Evolutionary conservation across 2,329 filamentous ascomycete genomes (phyloP), one percentile per base, ranked within the genome.

Genomic region (Penicillium sp.): DNA sequence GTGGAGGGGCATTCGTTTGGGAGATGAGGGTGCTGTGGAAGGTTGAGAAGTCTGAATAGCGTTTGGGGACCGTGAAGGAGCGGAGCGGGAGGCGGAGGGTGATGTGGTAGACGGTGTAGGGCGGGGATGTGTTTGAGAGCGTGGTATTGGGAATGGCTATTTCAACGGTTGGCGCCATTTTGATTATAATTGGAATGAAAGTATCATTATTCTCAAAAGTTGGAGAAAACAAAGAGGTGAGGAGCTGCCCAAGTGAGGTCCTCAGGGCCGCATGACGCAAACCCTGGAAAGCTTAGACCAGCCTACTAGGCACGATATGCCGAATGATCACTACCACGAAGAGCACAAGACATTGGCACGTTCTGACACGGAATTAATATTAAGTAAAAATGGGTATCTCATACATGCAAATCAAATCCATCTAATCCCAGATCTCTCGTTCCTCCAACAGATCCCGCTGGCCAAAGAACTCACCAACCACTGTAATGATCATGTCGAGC

Each of bases 401-500:
- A 22, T 53, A 44, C 32, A 37, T 11, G 34, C 44, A 45, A 29
- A 32, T 31, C 20, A 50, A 50, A 29, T 48, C 13, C 39, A 51
- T 34, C 20, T 47, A 37, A 31, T 16, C 31, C 81, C 82, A 85
- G 18, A 74, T 56, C 56, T 88, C 83, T 56, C 91, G 83, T 59
- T 87, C 89, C 66, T 89, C 85, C 47, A 97, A 81, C 60, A 97
- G 75, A 73, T 97, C 93, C 61, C 88, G 82, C 75, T 97, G 93
- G 1, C 93, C 92, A 74, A 92, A 97, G 62, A 89, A 85, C 74
- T 96, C 92, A 65, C 91, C 92, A 46, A 89, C 87, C 35, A 97
- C 82, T 0, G 90, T 94, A 63, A 97, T 79, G 51, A 97, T 90
- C 90, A 96, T 96, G 74, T 95, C 92, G 34, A 97, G 79, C 39